Conservation (phyloP, 805 yeast genomes). For the Maudiozyma serrabonitensis region DNA sequence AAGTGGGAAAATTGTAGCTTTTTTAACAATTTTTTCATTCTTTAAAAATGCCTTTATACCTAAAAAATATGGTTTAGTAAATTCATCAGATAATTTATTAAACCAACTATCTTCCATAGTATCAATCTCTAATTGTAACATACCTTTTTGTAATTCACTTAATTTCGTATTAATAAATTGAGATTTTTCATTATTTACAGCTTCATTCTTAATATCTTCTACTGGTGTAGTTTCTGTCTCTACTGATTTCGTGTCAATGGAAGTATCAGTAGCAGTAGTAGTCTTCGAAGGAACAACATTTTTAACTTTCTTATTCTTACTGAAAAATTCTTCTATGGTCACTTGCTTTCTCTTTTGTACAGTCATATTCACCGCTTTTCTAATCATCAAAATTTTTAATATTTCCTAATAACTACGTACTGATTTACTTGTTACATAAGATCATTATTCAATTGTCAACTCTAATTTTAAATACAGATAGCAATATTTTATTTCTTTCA, state of each 20-base stretch:
- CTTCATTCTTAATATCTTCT: background rate
- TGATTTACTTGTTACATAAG: too few species aligned
- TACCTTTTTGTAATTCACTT: background rate
- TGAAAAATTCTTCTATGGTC: constrained; percentile 14
- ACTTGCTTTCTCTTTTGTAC: constrained; percentile 6
- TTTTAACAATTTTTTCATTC: constrained; percentile 34
- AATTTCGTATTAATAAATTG: background rate
- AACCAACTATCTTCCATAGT: constrained; percentile 78
- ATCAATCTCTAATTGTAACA: constrained; percentile 41
- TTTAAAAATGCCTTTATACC: constrained; percentile 55
- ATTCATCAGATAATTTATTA: constrained; percentile 51
- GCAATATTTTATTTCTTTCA: too few species aligned
- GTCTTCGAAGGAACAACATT: background rate
- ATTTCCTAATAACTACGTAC: too few species aligned
- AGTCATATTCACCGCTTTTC: background rate
- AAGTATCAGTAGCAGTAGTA: background rate
- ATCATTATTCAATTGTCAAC: too few species aligned
- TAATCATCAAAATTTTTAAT: too few species aligned
- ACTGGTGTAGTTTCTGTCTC: background rate
- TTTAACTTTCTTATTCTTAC: constrained; percentile 6
- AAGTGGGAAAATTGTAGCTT: constrained; percentile 64
- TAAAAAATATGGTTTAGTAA: constrained; percentile 79
- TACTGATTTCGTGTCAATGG: background rate
- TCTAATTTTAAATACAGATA: too few species aligned
- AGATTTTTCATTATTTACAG: background rate